Evolutionary conservation across 768 basidiomycete species (phyloP).

Genomic region (Pulveroboletus sp.): DNA sequence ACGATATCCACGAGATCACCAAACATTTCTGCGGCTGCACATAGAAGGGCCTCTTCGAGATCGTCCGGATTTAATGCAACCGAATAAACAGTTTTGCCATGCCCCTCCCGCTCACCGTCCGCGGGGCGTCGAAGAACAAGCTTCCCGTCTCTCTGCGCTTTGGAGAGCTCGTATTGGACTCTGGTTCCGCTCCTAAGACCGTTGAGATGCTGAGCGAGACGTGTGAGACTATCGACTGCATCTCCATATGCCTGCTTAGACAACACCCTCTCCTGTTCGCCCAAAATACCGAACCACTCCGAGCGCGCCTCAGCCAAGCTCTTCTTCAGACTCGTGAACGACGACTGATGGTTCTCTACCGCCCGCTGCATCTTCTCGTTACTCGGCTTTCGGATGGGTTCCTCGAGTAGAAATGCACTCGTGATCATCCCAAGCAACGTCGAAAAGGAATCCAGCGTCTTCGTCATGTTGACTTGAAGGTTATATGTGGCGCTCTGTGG

Average conservation of each 20-base stretch:
- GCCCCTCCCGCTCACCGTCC: slow-evolving; percentile 14
- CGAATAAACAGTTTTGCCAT: slow-evolving; percentile 26
- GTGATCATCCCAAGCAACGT: slow-evolving; percentile 82
- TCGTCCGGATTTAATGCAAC: slow-evolving; percentile 36
- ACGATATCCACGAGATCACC: slow-evolving; percentile 76
- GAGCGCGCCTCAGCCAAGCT: slow-evolving; percentile 83
- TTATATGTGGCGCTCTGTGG: slow-evolving; percentile 78
- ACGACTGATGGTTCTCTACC: slow-evolving; percentile 78
- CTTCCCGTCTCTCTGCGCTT: slow-evolving; percentile 48
- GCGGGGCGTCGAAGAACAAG: slow-evolving; percentile 28
- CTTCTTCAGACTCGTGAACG: slow-evolving; percentile 86
- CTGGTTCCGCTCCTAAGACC: slow-evolving; percentile 81
- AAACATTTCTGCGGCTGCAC: slow-evolving; percentile 68
- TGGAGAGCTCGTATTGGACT: slow-evolving; percentile 77
- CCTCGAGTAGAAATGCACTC: slow-evolving; percentile 78
- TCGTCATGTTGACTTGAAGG: slow-evolving; percentile 79
- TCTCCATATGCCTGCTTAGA: slow-evolving; percentile 71
- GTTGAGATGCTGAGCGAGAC: slow-evolving; percentile 90
- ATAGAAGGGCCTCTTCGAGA: slow-evolving; percentile 35
- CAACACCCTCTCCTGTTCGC: slow-evolving; percentile 21
- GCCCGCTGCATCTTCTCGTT: slow-evolving; percentile 70
- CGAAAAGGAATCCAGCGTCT: slow-evolving; percentile 82
- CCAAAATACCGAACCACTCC: slow-evolving; percentile 54
- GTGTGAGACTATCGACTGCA: slow-evolving; percentile 78
- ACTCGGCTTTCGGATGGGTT: slow-evolving; percentile 51